These are phyloP conservation scores for Podochytrium sp. DNA, from an alignment of 192 early-diverging fungal species.

Conservation along the genomic window DNA sequence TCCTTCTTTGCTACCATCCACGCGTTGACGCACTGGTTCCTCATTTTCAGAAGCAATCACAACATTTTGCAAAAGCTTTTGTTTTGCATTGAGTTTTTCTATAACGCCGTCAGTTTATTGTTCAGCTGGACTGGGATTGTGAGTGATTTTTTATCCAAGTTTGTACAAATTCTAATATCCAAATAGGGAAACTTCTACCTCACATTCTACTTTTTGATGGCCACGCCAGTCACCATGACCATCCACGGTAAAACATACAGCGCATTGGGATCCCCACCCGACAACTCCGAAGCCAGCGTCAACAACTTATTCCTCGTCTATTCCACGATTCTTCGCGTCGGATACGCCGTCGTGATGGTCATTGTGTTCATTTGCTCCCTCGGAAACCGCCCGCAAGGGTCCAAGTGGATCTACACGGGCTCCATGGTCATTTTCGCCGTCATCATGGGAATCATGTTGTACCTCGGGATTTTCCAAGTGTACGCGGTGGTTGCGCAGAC, in stretches of 20 bases:
- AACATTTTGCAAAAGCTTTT: slow-evolving; percentile 65
- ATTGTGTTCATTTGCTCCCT: slow-evolving; percentile 51
- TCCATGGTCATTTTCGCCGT: slow-evolving; percentile 41
- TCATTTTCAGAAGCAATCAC: slow-evolving; percentile 71
- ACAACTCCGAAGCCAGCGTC: slow-evolving; percentile 23
- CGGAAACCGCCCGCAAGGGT: slow-evolving; percentile 57
- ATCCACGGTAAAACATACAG: slow-evolving; percentile 46
- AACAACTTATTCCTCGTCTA: slow-evolving; percentile 8
- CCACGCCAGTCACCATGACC: slow-evolving; percentile 5
- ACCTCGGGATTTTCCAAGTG: slow-evolving; percentile 36
- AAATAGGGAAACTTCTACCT: slow-evolving; percentile 50
- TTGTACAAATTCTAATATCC: slow-evolving; percentile 22
- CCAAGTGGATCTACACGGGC: slow-evolving; percentile 23
- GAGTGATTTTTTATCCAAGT: slow-evolving; percentile 13
- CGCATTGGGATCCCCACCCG: slow-evolving; percentile 49
- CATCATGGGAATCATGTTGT: slow-evolving; percentile 47
- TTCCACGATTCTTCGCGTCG: slow-evolving; percentile 19
- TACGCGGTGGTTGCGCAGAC: slow-evolving; percentile 14
- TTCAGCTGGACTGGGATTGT: slow-evolving; percentile 56
- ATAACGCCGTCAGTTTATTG: slow-evolving; percentile 59
- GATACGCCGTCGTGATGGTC: slow-evolving; percentile 41
- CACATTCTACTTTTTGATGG: slow-evolving; percentile 57
- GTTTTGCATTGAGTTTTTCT: slow-evolving; percentile 70
- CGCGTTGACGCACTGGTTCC: slow-evolving; percentile 63
- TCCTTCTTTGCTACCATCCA: slow-evolving; percentile 67